phyloP scores from a whole-genome alignment of 1,139 yeast genomes.

The Saccharomyces hybrid region DNA sequence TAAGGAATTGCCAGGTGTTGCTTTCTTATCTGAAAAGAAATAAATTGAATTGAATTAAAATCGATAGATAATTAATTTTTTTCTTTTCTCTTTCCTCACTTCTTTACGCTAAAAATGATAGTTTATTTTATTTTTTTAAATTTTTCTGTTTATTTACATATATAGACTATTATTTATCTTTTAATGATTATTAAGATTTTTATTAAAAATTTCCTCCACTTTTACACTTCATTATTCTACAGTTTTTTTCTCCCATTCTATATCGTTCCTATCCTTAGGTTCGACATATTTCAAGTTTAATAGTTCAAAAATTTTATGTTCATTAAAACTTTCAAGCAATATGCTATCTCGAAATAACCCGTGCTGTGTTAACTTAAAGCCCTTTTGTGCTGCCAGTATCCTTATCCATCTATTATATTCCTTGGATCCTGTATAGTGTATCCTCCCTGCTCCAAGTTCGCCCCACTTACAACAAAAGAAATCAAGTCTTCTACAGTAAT shows the following conservation, averaged over 20 bases:
- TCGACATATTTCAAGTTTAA: conserved; percentile 41
- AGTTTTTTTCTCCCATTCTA: not conserved
- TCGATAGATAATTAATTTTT: not conserved
- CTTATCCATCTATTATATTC: conserved; percentile 48
- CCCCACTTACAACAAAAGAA: conserved; percentile 45
- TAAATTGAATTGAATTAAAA: conserved; percentile 8
- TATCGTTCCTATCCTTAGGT: conserved; percentile 37
- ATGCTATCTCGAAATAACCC: conserved; percentile 39
- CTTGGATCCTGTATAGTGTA: conserved; percentile 55
- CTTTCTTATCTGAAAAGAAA: conserved; percentile 70
- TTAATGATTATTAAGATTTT: conserved; percentile 1
- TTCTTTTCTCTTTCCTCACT: not conserved
- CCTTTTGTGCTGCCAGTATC: conserved; percentile 39
- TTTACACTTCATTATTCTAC: not conserved
- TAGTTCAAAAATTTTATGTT: conserved; percentile 41
- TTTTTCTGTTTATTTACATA: not conserved
- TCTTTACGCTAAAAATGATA: not conserved
- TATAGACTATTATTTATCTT: not conserved
- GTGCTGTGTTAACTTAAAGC: conserved; percentile 41
- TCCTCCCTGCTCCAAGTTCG: conserved; percentile 45
- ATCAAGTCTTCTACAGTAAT: conserved; percentile 49
- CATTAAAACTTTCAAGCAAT: conserved; percentile 42
- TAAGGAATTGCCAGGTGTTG: conserved; percentile 94
- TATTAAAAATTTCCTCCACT: not conserved
- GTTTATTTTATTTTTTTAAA: not conserved